A percentile compares a stretch with the other conserved stretches of the same genome.
Conservation (phyloP, 2,329 filamentous ascomycete genomes). For the Mollisia scopiformis region DNA sequence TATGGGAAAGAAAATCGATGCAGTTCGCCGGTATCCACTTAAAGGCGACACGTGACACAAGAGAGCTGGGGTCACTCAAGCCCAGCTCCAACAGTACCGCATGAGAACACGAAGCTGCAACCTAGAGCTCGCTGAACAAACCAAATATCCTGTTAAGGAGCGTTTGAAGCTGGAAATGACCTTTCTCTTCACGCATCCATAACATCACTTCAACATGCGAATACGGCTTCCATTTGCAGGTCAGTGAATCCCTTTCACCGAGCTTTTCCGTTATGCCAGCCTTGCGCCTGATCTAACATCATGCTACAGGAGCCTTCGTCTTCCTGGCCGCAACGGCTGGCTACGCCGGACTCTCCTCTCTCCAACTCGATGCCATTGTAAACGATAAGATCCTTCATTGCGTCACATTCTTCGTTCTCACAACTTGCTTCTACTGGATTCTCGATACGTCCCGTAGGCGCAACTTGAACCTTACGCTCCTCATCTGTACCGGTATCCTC, state of each 20-base stretch:
- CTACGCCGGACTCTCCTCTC: conserved; percentile 76
- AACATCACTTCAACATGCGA: conserved; percentile 60
- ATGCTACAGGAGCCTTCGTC: conserved; percentile 63
- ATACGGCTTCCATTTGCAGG: conserved; percentile 89
- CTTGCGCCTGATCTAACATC: conserved; percentile 16
- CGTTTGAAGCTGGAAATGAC: neutral
- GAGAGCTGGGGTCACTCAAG: neutral
- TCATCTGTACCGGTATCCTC: conserved; percentile 74
- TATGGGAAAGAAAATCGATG: neutral
- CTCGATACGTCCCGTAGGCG: conserved; percentile 88
- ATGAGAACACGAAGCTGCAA: neutral
- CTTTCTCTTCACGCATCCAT: neutral
- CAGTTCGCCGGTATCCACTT: neutral
- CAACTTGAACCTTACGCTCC: conserved; percentile 79
- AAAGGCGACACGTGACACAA: neutral
- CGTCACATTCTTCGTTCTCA: conserved; percentile 87
- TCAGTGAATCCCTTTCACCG: conserved; percentile 46
- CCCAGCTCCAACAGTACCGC: neutral
- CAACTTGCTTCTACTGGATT: conserved; percentile 93
- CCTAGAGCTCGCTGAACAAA: neutral
- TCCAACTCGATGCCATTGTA: conserved; percentile 59
- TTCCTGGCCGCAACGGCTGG: conserved; percentile 74
- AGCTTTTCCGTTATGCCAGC: neutral
- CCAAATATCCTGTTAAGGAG: neutral
- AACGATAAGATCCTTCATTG: conserved; percentile 92